phyloP scores from a whole-genome alignment of 1,284 basidiomycete genomes.

The Leccinum discolor region DNA sequence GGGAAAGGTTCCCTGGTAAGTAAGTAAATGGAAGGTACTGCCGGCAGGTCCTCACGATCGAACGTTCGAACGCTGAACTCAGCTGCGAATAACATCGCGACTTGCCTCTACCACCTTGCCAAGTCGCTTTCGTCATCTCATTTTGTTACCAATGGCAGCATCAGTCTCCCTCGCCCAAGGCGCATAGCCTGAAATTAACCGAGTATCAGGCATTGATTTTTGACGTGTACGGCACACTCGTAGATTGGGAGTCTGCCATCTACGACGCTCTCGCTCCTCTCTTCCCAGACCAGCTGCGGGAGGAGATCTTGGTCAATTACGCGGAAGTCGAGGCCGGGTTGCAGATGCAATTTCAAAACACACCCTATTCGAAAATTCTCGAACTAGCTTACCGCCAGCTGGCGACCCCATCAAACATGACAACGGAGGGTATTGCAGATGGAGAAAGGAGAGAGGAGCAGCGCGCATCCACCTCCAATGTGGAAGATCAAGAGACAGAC shows the following conservation, averaged over 20 bases:
- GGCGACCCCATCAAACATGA: slow-evolving; percentile 2
- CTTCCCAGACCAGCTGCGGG: slow-evolving; percentile 45
- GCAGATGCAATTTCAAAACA: slow-evolving; percentile 55
- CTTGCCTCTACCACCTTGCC: not conserved
- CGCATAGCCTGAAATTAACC: slow-evolving; percentile 12
- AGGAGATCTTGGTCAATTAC: slow-evolving; percentile 56
- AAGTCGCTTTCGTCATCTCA: not conserved
- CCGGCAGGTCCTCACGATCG: not conserved
- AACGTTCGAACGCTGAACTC: not conserved
- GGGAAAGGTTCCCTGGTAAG: not conserved
- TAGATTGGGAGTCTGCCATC: slow-evolving; percentile 74
- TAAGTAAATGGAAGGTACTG: not conserved
- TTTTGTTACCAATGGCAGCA: slow-evolving; percentile 18
- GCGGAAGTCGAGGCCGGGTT: slow-evolving; percentile 55
- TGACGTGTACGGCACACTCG: slow-evolving; percentile 73
- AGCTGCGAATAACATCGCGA: slow-evolving; percentile 7
- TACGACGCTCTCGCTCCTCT: slow-evolving; percentile 53
- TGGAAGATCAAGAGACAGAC: slow-evolving; percentile 19
- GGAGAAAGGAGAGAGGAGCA: slow-evolving; percentile 1
- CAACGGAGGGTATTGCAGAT: not conserved
- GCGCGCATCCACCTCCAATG: slow-evolving; percentile 6
- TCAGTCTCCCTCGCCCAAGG: slow-evolving; percentile 7
- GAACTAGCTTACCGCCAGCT: slow-evolving; percentile 37
- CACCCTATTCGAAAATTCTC: slow-evolving; percentile 63
- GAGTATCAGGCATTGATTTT: slow-evolving; percentile 46